Evolutionary conservation across 495 filamentous ascomycete species (phyloP).

Genomic region (Aspergillus ostianus): DNA sequence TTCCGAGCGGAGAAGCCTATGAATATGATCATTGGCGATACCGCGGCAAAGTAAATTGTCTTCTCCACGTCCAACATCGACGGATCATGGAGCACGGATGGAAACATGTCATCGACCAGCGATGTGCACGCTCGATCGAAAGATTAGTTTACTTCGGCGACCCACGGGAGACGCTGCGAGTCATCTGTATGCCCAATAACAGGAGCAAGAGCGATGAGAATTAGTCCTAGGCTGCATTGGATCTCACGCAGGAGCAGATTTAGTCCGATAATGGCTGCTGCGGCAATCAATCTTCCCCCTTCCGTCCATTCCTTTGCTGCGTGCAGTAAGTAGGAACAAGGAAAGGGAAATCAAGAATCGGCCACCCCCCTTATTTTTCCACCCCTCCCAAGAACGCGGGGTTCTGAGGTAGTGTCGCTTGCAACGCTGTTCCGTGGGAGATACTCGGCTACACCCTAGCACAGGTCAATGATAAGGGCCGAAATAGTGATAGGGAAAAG

Average conservation of each 20-base stretch:
- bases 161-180: slow-evolving; percentile 17
- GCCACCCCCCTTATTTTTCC: not conserved
- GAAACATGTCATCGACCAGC: not conserved
- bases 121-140: not conserved
- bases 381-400: not conserved
- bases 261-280: slow-evolving; percentile 1
- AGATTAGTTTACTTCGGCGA: not conserved
- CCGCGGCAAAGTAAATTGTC: not conserved
- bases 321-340: slow-evolving; percentile 10
- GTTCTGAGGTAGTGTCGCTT: not conserved
- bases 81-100: too few species aligned
- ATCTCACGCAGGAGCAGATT: slow-evolving; percentile 5
- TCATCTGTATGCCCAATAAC: slow-evolving; percentile 9
- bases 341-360: not conserved
- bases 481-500: not conserved
- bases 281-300: slow-evolving; percentile 2
- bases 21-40: slow-evolving; percentile 1
- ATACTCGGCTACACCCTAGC: not conserved
- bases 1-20: slow-evolving; percentile 4
- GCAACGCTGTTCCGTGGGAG: not conserved
- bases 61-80: not conserved
- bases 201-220: not conserved
- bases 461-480: not conserved
- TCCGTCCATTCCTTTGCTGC: slow-evolving; percentile 6
- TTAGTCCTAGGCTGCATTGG: slow-evolving; percentile 13